Evolutionary conservation across 2,329 filamentous ascomycete species (phyloP).

Genomic region (Epichloe hybrida): DNA sequence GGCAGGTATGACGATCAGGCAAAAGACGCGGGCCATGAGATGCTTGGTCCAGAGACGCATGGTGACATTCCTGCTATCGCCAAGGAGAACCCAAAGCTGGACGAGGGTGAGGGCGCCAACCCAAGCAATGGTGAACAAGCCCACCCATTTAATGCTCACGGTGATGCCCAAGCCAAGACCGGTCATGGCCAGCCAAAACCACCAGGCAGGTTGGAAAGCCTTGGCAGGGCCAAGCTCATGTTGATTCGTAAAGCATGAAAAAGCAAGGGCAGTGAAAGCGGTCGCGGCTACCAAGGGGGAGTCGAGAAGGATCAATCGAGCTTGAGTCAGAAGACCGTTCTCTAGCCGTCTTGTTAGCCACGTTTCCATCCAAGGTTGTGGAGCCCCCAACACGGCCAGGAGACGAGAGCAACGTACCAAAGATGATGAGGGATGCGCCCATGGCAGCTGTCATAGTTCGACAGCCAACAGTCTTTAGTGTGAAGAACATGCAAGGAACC

Average conservation of each 20-base stretch:
- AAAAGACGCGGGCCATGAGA: constrained; percentile 80
- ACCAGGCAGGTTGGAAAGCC: constrained; percentile 85
- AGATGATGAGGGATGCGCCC: constrained; percentile 77
- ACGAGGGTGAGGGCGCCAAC: constrained; percentile 80
- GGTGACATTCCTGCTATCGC: constrained; percentile 75
- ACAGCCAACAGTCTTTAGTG: constrained; percentile 80
- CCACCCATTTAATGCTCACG: constrained; percentile 96
- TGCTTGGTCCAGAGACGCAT: constrained; percentile 85
- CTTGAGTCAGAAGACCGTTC: constrained; percentile 90
- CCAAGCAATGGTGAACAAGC: constrained; percentile 97
- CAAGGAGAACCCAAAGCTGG: constrained; percentile 90
- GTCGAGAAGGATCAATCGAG: constrained; percentile 88
- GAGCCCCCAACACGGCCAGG: neutral
- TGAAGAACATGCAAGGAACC: constrained; percentile 87
- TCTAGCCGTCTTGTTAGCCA: constrained; percentile 40
- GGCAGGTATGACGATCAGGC: constrained; percentile 75
- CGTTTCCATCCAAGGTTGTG: neutral
- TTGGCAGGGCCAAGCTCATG: constrained; percentile 83
- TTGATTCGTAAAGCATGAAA: constrained; percentile 89
- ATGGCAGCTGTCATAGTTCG: constrained; percentile 72
- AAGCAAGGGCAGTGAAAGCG: constrained; percentile 78
- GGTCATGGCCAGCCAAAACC: constrained; percentile 89
- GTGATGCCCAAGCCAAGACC: constrained; percentile 83
- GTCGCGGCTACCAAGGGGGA: constrained; percentile 85
- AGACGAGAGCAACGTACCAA: constrained; percentile 48